These are phyloP conservation scores for Backusella tuberculispora DNA, from an alignment of 192 early-diverging fungal species.

Conservation along the genomic window DNA sequence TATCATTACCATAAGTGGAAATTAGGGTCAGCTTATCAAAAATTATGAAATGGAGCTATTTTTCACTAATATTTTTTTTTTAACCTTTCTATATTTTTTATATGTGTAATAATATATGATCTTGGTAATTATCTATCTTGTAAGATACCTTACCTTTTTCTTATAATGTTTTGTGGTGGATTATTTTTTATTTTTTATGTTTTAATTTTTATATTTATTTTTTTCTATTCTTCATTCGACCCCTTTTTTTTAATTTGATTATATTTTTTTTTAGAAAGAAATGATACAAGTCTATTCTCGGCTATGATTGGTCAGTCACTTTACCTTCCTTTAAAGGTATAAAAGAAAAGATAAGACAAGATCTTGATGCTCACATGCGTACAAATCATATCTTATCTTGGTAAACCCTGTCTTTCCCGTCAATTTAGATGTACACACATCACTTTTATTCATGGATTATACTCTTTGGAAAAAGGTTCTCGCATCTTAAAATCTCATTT, in stretches of 20 bases:
- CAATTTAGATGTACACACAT: slow-evolving; percentile 10
- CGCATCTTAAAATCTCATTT: not conserved
- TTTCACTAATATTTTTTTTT: slow-evolving; percentile 12
- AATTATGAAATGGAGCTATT: not conserved
- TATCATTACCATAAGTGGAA: slow-evolving; percentile 24
- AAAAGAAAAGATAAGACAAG: not conserved
- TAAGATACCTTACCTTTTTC: not conserved
- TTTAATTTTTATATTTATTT: not conserved
- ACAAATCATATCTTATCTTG: slow-evolving; percentile 5
- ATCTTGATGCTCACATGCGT: not conserved
- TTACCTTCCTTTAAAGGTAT: slow-evolving; percentile 16
- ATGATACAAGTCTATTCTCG: not conserved
- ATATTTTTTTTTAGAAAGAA: not conserved
- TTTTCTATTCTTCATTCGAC: not conserved
- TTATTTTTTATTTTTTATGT: not conserved
- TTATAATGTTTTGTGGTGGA: not conserved
- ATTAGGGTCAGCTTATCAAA: slow-evolving; percentile 11
- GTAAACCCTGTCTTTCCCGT: slow-evolving; percentile 3
- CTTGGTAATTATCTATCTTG: not conserved
- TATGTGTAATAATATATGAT: not conserved
- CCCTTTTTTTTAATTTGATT: not conserved
- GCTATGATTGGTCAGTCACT: not conserved
- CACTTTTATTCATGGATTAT: not conserved
- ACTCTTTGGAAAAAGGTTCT: not conserved
- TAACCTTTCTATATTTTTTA: slow-evolving; percentile 8